Percentiles rank a stretch among this genome's conserved stretches.
These are phyloP conservation scores for Polytolypa hystricis DNA, from an alignment of 2,329 filamentous ascomycete species.

Conservation along the genomic window DNA sequence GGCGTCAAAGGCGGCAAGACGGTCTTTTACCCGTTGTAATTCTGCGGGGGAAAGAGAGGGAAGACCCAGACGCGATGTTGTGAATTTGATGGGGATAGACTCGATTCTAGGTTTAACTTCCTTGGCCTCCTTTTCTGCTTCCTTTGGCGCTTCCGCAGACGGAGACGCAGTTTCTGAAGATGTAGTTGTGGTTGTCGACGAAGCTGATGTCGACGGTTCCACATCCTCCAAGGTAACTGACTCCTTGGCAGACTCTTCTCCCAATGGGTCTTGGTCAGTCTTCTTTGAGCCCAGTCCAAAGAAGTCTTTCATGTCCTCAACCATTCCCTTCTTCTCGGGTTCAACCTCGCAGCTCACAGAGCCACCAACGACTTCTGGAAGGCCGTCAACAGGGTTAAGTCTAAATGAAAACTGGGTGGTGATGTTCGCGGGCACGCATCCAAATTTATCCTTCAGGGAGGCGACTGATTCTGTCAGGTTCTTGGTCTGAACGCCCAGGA, in stretches of 20 bases:
- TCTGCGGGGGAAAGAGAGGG: conserved; percentile 25
- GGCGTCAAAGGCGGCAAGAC: conserved; percentile 70
- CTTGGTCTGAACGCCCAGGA: conserved; percentile 59
- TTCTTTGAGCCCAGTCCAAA: conserved; percentile 92
- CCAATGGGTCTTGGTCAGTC: conserved; percentile 62
- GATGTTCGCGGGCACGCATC: conserved; percentile 65
- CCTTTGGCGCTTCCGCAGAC: conserved; percentile 39
- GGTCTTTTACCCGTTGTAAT: conserved; percentile 49
- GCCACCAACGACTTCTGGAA: conserved; percentile 68
- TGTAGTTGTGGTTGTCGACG: conserved; percentile 20
- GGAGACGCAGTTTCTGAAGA: conserved; percentile 37
- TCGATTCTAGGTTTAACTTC: conserved; percentile 38
- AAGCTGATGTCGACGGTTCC: conserved; percentile 35
- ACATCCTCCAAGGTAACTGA: conserved; percentile 35
- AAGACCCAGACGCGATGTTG: conserved; percentile 36
- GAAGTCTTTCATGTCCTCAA: conserved; percentile 90
- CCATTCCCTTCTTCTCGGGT: conserved; percentile 60
- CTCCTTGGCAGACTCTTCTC: conserved; percentile 44
- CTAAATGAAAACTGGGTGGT: conserved; percentile 68
- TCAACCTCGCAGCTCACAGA: conserved; percentile 78
- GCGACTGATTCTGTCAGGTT: conserved; percentile 80
- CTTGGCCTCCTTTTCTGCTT: conserved; percentile 29
- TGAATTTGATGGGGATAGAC: conserved; percentile 41
- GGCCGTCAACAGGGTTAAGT: conserved; percentile 60
- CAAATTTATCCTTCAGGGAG: conserved; percentile 64